phyloP scores from a whole-genome alignment of 1,284 basidiomycete species.

The Ustilago bromivora region DNA sequence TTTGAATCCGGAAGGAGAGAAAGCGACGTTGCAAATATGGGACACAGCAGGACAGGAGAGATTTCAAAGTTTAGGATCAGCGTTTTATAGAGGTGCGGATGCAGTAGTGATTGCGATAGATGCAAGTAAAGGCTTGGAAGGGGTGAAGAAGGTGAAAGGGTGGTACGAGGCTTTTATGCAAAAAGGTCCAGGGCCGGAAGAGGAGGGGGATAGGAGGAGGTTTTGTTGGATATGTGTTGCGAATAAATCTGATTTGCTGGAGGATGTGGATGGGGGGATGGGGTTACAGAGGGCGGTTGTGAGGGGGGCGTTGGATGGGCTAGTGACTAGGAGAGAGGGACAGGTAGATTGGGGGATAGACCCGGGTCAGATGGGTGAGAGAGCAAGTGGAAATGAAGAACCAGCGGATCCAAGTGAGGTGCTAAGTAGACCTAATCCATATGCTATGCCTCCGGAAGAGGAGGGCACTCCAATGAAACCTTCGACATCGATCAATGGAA shows the following conservation, averaged over 20 bases:
- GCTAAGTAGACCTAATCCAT: slow-evolving; percentile 41
- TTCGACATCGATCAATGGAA: neutral
- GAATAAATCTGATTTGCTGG: slow-evolving; percentile 54
- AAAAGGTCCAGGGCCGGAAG: slow-evolving; percentile 44
- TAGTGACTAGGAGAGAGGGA: slow-evolving; percentile 16
- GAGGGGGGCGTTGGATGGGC: slow-evolving; percentile 23
- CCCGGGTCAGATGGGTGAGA: slow-evolving; percentile 4
- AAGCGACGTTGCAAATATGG: slow-evolving; percentile 54
- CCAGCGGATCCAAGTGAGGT: slow-evolving; percentile 42
- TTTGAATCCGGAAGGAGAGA: slow-evolving; percentile 25
- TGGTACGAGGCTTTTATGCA: slow-evolving; percentile 60
- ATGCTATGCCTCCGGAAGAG: slow-evolving; percentile 1
- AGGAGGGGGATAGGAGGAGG: slow-evolving; percentile 37
- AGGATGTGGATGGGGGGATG: neutral
- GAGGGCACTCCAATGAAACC: neutral
- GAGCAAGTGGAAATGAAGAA: slow-evolving; percentile 22
- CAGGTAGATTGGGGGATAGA: slow-evolving; percentile 40
- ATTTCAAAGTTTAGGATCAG: slow-evolving; percentile 62
- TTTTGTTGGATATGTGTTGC: slow-evolving; percentile 64
- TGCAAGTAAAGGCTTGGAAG: slow-evolving; percentile 18
- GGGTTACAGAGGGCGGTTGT: slow-evolving; percentile 18
- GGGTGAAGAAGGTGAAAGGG: slow-evolving; percentile 18
- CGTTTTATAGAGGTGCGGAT: slow-evolving; percentile 65
- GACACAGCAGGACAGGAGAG: slow-evolving; percentile 66
- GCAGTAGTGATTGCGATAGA: slow-evolving; percentile 61